These are phyloP conservation scores for Rhodotorula sp. DNA, from an alignment of 1,284 basidiomycete species.

Conservation along the genomic window DNA sequence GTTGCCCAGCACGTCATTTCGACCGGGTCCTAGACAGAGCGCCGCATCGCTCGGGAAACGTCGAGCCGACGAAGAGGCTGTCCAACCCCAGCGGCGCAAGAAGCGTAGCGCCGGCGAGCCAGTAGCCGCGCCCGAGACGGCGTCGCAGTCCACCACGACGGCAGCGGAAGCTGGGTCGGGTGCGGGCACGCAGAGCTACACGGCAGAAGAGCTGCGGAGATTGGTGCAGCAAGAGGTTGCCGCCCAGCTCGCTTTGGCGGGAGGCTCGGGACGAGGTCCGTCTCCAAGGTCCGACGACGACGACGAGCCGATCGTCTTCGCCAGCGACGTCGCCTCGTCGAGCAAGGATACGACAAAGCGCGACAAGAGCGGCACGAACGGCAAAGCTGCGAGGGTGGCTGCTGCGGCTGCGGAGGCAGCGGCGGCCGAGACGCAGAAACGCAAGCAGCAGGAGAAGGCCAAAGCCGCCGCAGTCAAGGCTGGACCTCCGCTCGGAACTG, in stretches of 20 bases:
- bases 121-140: not conserved
- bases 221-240: conserved; percentile 2
- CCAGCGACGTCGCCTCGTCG: too few species aligned
- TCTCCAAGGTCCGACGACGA: not conserved
- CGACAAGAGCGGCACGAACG: not conserved
- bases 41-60: not conserved
- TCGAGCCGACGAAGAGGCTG: not conserved
- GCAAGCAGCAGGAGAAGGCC: conserved; percentile 8
- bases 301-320: not conserved
- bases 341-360: not conserved
- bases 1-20: not conserved
- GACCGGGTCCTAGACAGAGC: not conserved
- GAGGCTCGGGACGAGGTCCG: too few species aligned
- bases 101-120: not conserved
- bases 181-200: not conserved
- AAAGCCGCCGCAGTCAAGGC: conserved; percentile 7
- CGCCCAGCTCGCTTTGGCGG: not conserved
- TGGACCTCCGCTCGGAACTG: conserved; percentile 11
- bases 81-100: not conserved
- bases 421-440: not conserved
- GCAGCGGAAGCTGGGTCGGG: too few species aligned
- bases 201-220: not conserved
- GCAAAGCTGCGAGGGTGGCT: not conserved
- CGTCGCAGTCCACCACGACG: too few species aligned
- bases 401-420: not conserved